Percentiles rank a stretch among this genome's conserved stretches.
Conservation (phyloP, 495 filamentous ascomycete species). For the Annulohypoxylon bovei region DNA sequence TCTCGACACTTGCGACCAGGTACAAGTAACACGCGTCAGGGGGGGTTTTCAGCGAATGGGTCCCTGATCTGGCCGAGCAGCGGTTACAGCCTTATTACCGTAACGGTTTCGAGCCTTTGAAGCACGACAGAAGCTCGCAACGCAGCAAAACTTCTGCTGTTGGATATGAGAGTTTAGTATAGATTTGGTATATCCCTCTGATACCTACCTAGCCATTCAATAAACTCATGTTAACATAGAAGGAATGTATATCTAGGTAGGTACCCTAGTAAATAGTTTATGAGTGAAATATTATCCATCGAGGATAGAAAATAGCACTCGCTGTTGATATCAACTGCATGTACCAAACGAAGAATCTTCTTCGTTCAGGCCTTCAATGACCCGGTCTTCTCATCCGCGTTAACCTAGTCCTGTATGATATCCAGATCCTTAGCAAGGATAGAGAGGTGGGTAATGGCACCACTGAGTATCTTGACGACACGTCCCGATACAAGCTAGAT, state of each 20-base stretch:
- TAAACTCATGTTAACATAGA: background rate
- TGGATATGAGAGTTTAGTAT: background rate
- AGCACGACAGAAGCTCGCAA: slow-evolving; percentile 13
- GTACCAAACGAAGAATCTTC: background rate
- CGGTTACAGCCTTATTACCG: slow-evolving; percentile 37
- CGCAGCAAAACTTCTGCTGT: background rate
- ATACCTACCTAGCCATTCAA: background rate
- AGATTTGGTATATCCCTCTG: background rate
- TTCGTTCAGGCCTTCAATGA: slow-evolving; percentile 5
- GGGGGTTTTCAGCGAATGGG: slow-evolving; percentile 28
- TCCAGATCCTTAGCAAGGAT: slow-evolving; percentile 36
- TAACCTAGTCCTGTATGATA: slow-evolving; percentile 33
- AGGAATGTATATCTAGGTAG: background rate
- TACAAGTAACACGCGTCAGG: slow-evolving; percentile 34
- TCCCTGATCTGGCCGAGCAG: slow-evolving; percentile 29
- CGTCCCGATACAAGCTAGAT: slow-evolving; percentile 21
- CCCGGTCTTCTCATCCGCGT: slow-evolving; percentile 5
- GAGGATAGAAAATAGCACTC: slow-evolving; percentile 6
- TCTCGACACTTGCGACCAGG: slow-evolving; percentile 10
- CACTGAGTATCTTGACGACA: slow-evolving; percentile 38
- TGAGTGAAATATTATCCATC: background rate
- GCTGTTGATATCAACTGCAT: background rate
- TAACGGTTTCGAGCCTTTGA: slow-evolving; percentile 28
- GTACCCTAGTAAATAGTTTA: background rate
- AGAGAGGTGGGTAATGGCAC: slow-evolving; percentile 53